Evolutionary conservation across 768 basidiomycete species (phyloP).

Genomic region (Pleurotus djamor): DNA sequence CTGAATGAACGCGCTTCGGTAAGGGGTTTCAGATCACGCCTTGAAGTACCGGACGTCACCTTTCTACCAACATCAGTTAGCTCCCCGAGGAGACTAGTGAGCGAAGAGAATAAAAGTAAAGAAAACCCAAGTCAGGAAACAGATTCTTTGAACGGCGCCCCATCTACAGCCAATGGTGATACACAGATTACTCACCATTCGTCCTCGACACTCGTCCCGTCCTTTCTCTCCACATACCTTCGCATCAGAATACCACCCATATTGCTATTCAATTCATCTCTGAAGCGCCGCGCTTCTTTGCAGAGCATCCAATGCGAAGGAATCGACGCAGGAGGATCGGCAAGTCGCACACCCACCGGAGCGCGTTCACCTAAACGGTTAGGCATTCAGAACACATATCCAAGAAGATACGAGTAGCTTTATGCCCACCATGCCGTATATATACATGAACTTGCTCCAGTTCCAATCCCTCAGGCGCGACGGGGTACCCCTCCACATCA

Average conservation of each 20-base stretch:
- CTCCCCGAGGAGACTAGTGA: slow-evolving; percentile 62
- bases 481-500: slow-evolving; percentile 60
- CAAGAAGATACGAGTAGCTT: background rate
- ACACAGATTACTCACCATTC: slow-evolving; percentile 51
- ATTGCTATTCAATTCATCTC: slow-evolving; percentile 34
- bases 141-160: background rate
- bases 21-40: background rate
- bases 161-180: background rate
- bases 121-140: background rate
- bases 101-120: background rate
- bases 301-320: slow-evolving; percentile 73
- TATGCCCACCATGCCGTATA: slow-evolving; percentile 65
- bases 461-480: slow-evolving; percentile 49
- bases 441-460: slow-evolving; percentile 76
- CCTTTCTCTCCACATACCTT: slow-evolving; percentile 51
- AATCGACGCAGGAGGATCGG: slow-evolving; percentile 59
- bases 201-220: slow-evolving; percentile 53
- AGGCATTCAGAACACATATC: background rate
- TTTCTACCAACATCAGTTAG: slow-evolving; percentile 69
- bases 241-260: slow-evolving; percentile 30
- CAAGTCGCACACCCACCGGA: slow-evolving; percentile 69
- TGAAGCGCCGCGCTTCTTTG: slow-evolving; percentile 48
- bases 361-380: slow-evolving; percentile 67
- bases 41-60: slow-evolving; percentile 29
- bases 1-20: slow-evolving; percentile 27